phyloP scores from a whole-genome alignment of 2,329 filamentous ascomycete species.

The Sporothrix globosa region DNA sequence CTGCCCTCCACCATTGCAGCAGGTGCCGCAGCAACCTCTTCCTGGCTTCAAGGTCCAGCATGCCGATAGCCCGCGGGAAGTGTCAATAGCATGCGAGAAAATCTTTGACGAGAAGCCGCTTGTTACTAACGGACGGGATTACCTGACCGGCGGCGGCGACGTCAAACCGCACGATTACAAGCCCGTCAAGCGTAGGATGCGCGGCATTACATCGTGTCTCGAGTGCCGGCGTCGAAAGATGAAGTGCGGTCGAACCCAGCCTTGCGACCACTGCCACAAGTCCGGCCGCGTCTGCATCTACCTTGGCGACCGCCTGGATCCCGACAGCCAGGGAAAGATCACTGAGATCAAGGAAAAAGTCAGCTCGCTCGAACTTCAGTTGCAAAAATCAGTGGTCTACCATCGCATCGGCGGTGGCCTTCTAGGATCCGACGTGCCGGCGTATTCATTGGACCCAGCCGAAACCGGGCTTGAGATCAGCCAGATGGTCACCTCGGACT shows the following conservation, averaged over 20 bases:
- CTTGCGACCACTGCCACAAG: conserved; percentile 69
- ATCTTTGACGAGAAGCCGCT: conserved; percentile 31
- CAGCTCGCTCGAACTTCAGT: conserved; percentile 68
- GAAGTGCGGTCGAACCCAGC: conserved; percentile 74
- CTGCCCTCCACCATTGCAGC: conserved; percentile 7
- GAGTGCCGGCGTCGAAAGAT: conserved; percentile 76
- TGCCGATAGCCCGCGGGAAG: conserved; percentile 29
- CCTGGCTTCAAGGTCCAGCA: conserved; percentile 9
- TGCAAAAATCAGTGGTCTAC: conserved; percentile 60
- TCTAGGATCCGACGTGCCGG: conserved; percentile 26
- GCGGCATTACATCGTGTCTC: conserved; percentile 69
- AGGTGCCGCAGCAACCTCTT: not conserved
- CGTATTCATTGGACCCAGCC: conserved; percentile 55
- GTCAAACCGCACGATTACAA: conserved; percentile 38
- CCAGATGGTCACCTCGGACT: conserved; percentile 29
- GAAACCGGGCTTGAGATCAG: conserved; percentile 30
- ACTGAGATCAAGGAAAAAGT: conserved; percentile 81
- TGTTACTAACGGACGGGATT: not conserved
- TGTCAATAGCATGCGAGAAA: conserved; percentile 30
- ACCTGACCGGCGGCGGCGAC: not conserved
- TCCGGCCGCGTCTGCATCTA: conserved; percentile 62
- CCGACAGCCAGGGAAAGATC: conserved; percentile 68
- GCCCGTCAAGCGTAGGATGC: conserved; percentile 62
- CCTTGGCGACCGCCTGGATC: conserved; percentile 68
- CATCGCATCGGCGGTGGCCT: conserved; percentile 30